Base-by-base conservation (phyloP, 306 rosid genomes). In the Acacia acuminata region DNA sequence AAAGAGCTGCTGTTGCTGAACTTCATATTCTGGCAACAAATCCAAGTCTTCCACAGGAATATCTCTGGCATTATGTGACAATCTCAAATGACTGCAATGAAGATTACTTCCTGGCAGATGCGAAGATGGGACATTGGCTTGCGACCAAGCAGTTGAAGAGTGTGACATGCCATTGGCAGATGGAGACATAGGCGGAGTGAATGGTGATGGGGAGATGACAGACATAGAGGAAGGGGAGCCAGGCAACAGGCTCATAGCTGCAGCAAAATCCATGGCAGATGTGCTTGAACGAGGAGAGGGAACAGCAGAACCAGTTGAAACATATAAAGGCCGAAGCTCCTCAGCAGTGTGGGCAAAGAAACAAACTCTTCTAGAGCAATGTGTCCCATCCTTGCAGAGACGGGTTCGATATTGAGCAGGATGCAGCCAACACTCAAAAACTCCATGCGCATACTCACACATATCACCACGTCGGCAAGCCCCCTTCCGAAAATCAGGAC, bases 381-480 rank as follows among this genome's bases (percentile, higher is more conserved):
- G 81, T 15, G 91, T 87, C 68, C 90, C 93, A 53, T 91, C 93
- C 82, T 91, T 91, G 84, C 96, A 92, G 58, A 90, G 93, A 1
- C 94, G 92, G 74, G 96, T 92, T 51, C 94, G 84, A 85, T 91
- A 91, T 68, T 91, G 93, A 34, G 95, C 95, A 8, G 95, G 95
- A 85, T 91, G 95, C 44, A 91, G 85, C 95, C 95, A 91, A 72
- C 95, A 91, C 87, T 91, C 95, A 27, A 91, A 91, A 68, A 91
- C 93, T 17, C 96, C 94, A 83, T 92, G 96, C 69, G 93, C 96
- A 84, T 92, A 92, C 68, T 92, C 96, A 22, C 96, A 92, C 96
- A 92, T 85, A 82, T 92, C 96, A 70, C 92, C 96, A 8, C 96
- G 92, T 47, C 93, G 84, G 79, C 96, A 92, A 78, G 96, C 91